Percentiles rank a stretch among this genome's conserved stretches.
Conservation (phyloP, 2,329 filamentous ascomycete species). For the Neurospora crassa region DNA sequence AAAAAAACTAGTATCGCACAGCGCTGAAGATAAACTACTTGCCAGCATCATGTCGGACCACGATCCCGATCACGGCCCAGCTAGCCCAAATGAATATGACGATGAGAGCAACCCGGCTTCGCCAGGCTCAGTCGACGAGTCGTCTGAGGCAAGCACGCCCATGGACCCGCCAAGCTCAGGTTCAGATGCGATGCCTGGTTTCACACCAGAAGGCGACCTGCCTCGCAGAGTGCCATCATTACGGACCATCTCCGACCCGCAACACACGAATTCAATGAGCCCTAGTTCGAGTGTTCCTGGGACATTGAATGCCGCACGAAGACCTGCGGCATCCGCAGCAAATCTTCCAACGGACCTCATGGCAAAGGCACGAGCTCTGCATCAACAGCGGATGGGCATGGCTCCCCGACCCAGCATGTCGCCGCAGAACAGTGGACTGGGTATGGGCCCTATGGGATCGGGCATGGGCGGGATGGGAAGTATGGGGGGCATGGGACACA, state of each 20-base stretch:
- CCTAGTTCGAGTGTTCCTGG: slow-evolving; percentile 78
- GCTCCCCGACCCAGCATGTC: slow-evolving; percentile 13
- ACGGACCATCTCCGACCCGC: slow-evolving; percentile 50
- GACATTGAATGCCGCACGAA: slow-evolving; percentile 56
- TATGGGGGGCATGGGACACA: neutral
- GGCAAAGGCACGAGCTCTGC: slow-evolving; percentile 28
- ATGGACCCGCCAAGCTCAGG: slow-evolving; percentile 29
- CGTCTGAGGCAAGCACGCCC: slow-evolving; percentile 39
- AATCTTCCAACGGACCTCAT: slow-evolving; percentile 31
- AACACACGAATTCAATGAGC: slow-evolving; percentile 51
- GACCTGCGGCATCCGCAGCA: slow-evolving; percentile 34
- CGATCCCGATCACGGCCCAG: slow-evolving; percentile 28
- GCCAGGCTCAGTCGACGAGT: slow-evolving; percentile 32
- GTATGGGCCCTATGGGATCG: slow-evolving; percentile 21
- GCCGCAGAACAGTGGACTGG: slow-evolving; percentile 13
- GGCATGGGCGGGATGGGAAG: slow-evolving; percentile 12
- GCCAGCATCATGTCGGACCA: slow-evolving; percentile 19
- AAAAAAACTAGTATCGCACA: neutral
- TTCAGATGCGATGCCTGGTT: slow-evolving; percentile 18
- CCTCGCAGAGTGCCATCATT: slow-evolving; percentile 48
- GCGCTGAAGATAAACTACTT: neutral
- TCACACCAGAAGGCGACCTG: slow-evolving; percentile 21
- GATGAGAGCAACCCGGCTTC: slow-evolving; percentile 30
- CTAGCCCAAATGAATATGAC: slow-evolving; percentile 36
- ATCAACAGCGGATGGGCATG: slow-evolving; percentile 26